Base-by-base conservation (phyloP, 495 filamentous ascomycete genomes). In the Podospora conica region DNA sequence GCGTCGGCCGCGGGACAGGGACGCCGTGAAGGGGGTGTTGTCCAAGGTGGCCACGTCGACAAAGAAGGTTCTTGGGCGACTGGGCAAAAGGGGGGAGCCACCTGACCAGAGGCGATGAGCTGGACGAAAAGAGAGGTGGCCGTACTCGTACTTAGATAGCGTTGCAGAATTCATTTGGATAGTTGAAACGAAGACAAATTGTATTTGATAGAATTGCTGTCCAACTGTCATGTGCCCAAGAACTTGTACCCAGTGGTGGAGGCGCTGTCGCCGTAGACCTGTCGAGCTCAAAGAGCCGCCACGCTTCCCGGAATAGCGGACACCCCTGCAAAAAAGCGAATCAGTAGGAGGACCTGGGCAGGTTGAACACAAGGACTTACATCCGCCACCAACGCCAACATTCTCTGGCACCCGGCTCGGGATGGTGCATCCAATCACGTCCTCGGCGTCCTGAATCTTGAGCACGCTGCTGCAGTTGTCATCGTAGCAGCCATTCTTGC, bases 381-480 rank as follows among this genome's bases (percentile, higher is more conserved):
- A 63, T 24, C 54, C 33, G 3, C 61, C 61, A 10, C 21, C 33
- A 8, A 55, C 40, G 1, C 61, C 61, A 21, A 63, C 61, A 3
- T 27, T 10, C 53, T 63, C 61, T 0, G n/a, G 18, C 12, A 63
- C 40, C 27, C 61, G 61, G 21, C 33, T 33, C 48, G 61, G 61
- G 27, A 63, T 63, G 40, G 61, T 63, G 2, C 61, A 63, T 2
- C 27, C 61, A 24, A 63, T 63, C 23, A 31, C 53, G 9, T 63
- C 61, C 24, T 63, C 29, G 15, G 27, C 61, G 15, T 21, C 10
- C 25, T 63, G 61, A 24, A 63, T 64, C 68, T 67, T 62, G 55
- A 77, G 69, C n/a, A 72, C 65, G 18, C 73, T 70, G 66, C 75
- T 73, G 66, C 74, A 72, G 58, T 72, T 71, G 55, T 76, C 71